Conservation (phyloP, 495 filamentous ascomycete genomes). For the Jackrogersella minutella region DNA sequence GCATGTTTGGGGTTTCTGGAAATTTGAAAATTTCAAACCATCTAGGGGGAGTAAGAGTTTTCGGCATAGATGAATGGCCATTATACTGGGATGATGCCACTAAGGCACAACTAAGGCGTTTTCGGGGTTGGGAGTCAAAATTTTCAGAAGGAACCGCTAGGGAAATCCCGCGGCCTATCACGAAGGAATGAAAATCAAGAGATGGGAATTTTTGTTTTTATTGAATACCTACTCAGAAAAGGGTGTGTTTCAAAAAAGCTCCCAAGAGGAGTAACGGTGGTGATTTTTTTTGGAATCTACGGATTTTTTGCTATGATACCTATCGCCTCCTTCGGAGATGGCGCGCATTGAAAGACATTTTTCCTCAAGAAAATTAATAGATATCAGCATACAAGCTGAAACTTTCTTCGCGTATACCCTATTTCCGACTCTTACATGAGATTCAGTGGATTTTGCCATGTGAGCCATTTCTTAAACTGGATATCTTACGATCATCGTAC, state of each 20-base stretch:
- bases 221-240: conserved; percentile 19
- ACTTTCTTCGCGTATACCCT: conserved; percentile 3
- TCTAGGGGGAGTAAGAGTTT: conserved; percentile 12
- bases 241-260: neutral
- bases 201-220: conserved; percentile 10
- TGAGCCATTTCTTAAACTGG: conserved; percentile 4
- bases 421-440: conserved; percentile 23
- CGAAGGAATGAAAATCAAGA: conserved; percentile 4
- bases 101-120: conserved; percentile 27
- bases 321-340: conserved; percentile 24
- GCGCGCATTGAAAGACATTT: conserved; percentile 13
- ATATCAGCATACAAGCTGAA: conserved; percentile 8
- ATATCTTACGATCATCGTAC: conserved; percentile 28
- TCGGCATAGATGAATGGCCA: conserved; percentile 30
- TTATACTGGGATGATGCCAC: conserved; percentile 7
- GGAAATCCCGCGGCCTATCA: conserved; percentile 9
- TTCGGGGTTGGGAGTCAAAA: conserved; percentile 9
- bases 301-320: conserved; percentile 23
- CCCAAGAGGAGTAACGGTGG: conserved; percentile 13
- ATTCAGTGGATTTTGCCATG: conserved; percentile 25
- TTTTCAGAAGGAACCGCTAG: conserved; percentile 11
- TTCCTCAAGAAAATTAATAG: conserved; percentile 19
- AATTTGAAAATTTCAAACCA: conserved; percentile 25
- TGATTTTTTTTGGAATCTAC: conserved; percentile 9
- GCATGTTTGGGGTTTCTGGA: conserved; percentile 28